A percentile compares a stretch with the other conserved stretches of the same genome.
phyloP scores from a whole-genome alignment of 176 grass and related monocot species.

The Oryza coarctata region DNA sequence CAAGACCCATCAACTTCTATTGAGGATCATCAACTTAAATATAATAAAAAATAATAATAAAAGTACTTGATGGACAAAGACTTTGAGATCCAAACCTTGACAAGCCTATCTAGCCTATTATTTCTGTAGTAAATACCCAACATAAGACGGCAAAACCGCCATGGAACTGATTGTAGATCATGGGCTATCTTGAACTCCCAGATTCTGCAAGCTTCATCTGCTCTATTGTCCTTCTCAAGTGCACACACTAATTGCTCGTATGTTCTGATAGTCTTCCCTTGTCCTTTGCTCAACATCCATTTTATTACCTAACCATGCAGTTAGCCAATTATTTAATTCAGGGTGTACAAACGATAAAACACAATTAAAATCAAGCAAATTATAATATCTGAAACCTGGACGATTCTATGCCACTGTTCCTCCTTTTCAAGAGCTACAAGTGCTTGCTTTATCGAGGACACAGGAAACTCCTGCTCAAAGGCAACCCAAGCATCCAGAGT shows the following conservation, averaged over 20 bases:
- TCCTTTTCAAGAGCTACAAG: slow-evolving; percentile 77
- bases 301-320: slow-evolving; percentile 63
- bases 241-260: slow-evolving; percentile 76
- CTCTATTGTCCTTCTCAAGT: slow-evolving; percentile 94
- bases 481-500: slow-evolving; percentile 95
- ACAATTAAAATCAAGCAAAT: slow-evolving; percentile 16
- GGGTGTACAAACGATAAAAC: slow-evolving; percentile 16
- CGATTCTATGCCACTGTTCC: slow-evolving; percentile 91
- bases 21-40: not conserved
- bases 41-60: not conserved
- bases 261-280: slow-evolving; percentile 81
- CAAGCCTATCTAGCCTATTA: slow-evolving; percentile 73
- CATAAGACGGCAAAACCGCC: slow-evolving; percentile 81
- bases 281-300: slow-evolving; percentile 96
- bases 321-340: slow-evolving; percentile 10
- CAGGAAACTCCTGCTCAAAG: slow-evolving; percentile 71
- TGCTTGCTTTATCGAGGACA: slow-evolving; percentile 63
- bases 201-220: slow-evolving; percentile 83
- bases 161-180: slow-evolving; percentile 76
- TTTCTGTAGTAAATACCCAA: slow-evolving; percentile 88
- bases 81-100: slow-evolving; percentile 52
- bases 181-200: slow-evolving; percentile 77
- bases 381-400: slow-evolving; percentile 50
- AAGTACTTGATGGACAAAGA: not conserved
- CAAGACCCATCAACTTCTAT: not conserved